Evolutionary conservation across 306 rosid genomes (phyloP).

Genomic region (Vigna angularis): DNA sequence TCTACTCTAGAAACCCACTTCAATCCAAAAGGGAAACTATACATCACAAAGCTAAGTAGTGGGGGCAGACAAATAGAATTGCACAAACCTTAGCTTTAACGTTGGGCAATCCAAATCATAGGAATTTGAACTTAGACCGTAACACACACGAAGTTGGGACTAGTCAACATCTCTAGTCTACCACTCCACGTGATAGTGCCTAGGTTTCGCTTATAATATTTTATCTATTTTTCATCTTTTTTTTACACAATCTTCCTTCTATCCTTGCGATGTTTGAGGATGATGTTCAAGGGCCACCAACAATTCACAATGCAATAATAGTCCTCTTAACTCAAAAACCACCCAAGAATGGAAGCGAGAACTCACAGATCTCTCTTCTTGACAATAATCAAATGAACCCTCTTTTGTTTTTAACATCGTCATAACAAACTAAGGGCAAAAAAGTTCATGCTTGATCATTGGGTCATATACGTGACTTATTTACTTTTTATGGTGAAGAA

Average conservation of each 20-base stretch:
- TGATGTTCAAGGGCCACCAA: constrained; percentile 17
- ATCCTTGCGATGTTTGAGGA: constrained; percentile 10
- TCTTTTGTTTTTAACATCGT: background rate
- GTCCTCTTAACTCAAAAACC: background rate
- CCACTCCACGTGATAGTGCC: constrained; percentile 47
- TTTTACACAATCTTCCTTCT: background rate
- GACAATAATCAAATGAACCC: background rate
- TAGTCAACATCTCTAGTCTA: constrained; percentile 51
- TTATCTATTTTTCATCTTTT: background rate
- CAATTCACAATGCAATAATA: background rate
- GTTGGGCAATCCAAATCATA: constrained; percentile 50
- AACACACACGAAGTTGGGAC: constrained; percentile 55
- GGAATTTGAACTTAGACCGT: constrained; percentile 50
- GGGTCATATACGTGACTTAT: background rate
- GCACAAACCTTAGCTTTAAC: constrained; percentile 46
- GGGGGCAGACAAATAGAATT: constrained; percentile 42
- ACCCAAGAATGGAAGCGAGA: background rate
- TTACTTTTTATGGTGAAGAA: background rate
- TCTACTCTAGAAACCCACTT: constrained; percentile 6
- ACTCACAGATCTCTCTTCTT: background rate
- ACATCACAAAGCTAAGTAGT: background rate
- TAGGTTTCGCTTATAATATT: background rate
- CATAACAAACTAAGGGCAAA: background rate
- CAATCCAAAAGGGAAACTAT: constrained; percentile 24
- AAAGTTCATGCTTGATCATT: background rate